These are phyloP conservation scores for Cryptosporidium viatorum DNA, from an alignment of 169 alveolate species.

Conservation along the genomic window DNA sequence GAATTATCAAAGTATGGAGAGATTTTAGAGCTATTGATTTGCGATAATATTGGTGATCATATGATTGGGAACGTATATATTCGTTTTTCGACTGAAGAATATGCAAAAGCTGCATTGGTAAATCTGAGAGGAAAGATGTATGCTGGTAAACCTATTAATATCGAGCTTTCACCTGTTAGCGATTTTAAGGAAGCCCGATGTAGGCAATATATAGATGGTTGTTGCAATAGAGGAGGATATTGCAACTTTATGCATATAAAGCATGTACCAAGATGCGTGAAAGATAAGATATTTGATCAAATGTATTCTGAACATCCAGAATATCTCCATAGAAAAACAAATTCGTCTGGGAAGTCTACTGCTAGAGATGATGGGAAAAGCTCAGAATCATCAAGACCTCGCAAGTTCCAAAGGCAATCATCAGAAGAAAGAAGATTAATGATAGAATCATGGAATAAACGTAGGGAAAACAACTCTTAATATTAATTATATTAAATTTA, in stretches of 20 bases:
- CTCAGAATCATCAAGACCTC: slow-evolving; percentile 66
- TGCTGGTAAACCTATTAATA: slow-evolving; percentile 92
- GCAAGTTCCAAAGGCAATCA: slow-evolving; percentile 84
- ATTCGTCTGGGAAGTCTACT: slow-evolving; percentile 65
- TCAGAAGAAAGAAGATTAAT: slow-evolving; percentile 92
- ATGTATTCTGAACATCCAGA: slow-evolving; percentile 99
- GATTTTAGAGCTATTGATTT: slow-evolving; percentile 96
- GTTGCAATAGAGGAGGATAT: slow-evolving; percentile 98
- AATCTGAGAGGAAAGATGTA: slow-evolving; percentile 95
- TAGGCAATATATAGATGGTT: slow-evolving; percentile 97
- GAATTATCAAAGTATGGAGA: slow-evolving; percentile 98
- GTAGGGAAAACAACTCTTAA: slow-evolving; percentile 77
- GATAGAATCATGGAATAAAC: slow-evolving; percentile 93
- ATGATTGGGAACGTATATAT: slow-evolving; percentile 98
- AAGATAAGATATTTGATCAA: slow-evolving; percentile 90
- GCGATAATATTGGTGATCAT: slow-evolving; percentile 99
- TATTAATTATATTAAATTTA: neutral
- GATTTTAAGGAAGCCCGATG: slow-evolving; percentile 99
- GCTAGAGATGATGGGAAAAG: slow-evolving; percentile 69
- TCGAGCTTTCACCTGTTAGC: slow-evolving; percentile 99
- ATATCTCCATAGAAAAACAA: slow-evolving; percentile 85
- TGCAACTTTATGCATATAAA: slow-evolving; percentile 99
- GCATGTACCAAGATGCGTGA: slow-evolving; percentile 94
- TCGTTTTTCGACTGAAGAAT: slow-evolving; percentile 94
- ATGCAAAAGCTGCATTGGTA: slow-evolving; percentile 94